A percentile compares a stretch with the other conserved stretches of the same genome.
These are phyloP conservation scores for Agrocybe pediades DNA, from an alignment of 768 basidiomycete species.

Conservation along the genomic window DNA sequence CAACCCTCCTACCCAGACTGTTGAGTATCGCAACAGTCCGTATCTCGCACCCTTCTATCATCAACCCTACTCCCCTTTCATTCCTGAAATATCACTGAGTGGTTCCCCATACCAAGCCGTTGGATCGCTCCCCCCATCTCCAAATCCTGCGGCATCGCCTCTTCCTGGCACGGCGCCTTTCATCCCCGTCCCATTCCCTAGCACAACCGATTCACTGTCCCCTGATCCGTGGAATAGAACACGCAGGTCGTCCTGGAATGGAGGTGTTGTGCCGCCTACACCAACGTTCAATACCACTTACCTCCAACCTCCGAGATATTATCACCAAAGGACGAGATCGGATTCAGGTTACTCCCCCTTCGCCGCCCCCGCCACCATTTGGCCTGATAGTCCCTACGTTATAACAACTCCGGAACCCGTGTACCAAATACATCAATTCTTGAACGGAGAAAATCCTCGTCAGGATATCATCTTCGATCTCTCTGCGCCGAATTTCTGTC, in stretches of 20 bases:
- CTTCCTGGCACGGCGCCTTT: slow-evolving; percentile 18
- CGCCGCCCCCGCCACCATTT: not conserved
- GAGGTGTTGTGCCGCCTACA: slow-evolving; percentile 9
- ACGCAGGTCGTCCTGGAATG: slow-evolving; percentile 50
- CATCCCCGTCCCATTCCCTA: slow-evolving; percentile 26
- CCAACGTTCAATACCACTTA: slow-evolving; percentile 6
- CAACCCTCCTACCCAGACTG: slow-evolving; percentile 30
- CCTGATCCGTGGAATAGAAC: slow-evolving; percentile 16
- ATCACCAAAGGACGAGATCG: slow-evolving; percentile 14
- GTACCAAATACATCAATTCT: slow-evolving; percentile 45
- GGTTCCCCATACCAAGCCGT: slow-evolving; percentile 32
- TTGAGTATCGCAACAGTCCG: slow-evolving; percentile 33
- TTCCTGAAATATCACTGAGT: slow-evolving; percentile 36
- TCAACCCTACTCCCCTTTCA: slow-evolving; percentile 41
- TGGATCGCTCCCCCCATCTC: slow-evolving; percentile 16
- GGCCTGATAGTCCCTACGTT: slow-evolving; percentile 25
- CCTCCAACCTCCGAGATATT: slow-evolving; percentile 9
- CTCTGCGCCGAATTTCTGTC: slow-evolving; percentile 45
- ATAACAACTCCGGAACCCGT: slow-evolving; percentile 11
- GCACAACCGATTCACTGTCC: slow-evolving; percentile 22
- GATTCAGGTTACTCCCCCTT: slow-evolving; percentile 13
- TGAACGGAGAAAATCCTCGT: slow-evolving; percentile 50
- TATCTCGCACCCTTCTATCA: slow-evolving; percentile 29
- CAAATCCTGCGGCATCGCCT: slow-evolving; percentile 11
- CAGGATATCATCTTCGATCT: slow-evolving; percentile 59